These are phyloP conservation scores for Hypomontagnella monticulosa DNA, from an alignment of 495 filamentous ascomycete genomes.

Conservation along the genomic window DNA sequence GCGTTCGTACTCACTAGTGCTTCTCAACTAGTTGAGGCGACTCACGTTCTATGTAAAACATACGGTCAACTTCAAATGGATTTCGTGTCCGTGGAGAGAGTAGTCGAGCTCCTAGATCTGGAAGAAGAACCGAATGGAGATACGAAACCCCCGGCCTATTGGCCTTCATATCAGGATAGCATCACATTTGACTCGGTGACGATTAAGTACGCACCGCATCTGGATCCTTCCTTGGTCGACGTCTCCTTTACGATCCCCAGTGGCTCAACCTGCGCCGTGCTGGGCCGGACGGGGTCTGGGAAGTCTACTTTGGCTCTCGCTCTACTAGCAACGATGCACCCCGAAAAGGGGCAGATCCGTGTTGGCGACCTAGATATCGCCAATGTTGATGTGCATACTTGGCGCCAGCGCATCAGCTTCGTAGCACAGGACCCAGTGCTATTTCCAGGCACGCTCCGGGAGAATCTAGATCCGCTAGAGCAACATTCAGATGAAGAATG, in stretches of 20 bases:
- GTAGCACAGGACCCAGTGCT: slow-evolving; percentile 71
- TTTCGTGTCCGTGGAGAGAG: slow-evolving; percentile 85
- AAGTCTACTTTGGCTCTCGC: slow-evolving; percentile 68
- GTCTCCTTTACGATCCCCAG: slow-evolving; percentile 75
- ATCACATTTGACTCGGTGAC: slow-evolving; percentile 81
- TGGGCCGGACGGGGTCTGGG: slow-evolving; percentile 71
- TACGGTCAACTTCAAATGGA: slow-evolving; percentile 90
- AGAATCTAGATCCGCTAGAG: slow-evolving; percentile 64
- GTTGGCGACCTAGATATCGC: slow-evolving; percentile 65
- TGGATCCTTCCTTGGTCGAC: slow-evolving; percentile 72
- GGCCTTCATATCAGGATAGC: slow-evolving; percentile 74
- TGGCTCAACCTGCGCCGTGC: slow-evolving; percentile 73
- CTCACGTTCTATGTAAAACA: slow-evolving; percentile 74
- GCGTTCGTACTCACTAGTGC: slow-evolving; percentile 78
- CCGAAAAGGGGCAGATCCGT: slow-evolving; percentile 57
- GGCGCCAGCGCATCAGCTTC: slow-evolving; percentile 66
- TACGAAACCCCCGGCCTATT: slow-evolving; percentile 73
- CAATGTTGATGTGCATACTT: slow-evolving; percentile 60
- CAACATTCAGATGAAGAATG: slow-evolving; percentile 59
- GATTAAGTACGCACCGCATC: slow-evolving; percentile 77
- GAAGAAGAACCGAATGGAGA: slow-evolving; percentile 76
- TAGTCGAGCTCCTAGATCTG: slow-evolving; percentile 78
- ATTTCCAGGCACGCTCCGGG: slow-evolving; percentile 64
- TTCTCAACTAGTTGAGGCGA: slow-evolving; percentile 70
- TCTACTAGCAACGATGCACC: slow-evolving; percentile 63